These are phyloP conservation scores for Chytriomyces sp. DNA, from an alignment of 192 early-diverging fungal genomes.

Conservation along the genomic window DNA sequence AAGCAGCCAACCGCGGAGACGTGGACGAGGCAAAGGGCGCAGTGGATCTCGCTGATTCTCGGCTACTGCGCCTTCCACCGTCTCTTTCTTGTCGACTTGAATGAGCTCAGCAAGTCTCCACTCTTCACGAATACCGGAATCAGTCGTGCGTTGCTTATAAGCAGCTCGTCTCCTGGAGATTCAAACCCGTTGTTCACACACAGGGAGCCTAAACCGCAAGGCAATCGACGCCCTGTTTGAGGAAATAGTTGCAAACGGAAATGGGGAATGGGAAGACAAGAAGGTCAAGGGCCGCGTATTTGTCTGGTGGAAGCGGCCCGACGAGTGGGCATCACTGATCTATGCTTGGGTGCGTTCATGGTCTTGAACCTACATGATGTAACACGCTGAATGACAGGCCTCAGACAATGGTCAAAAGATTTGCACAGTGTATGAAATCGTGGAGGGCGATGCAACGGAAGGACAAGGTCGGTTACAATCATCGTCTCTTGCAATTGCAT, in stretches of 20 bases:
- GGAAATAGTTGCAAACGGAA: conserved; percentile 47
- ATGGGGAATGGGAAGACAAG: conserved; percentile 53
- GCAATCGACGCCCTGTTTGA: conserved; percentile 74
- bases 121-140: conserved; percentile 75
- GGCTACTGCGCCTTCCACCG: conserved; percentile 67
- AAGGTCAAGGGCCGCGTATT: conserved; percentile 58
- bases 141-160: conserved; percentile 46
- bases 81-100: conserved; percentile 66
- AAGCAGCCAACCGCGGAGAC: conserved; percentile 79
- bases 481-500: not conserved
- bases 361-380: not conserved
- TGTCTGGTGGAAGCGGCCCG: conserved; percentile 86
- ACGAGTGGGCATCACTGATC: conserved; percentile 85
- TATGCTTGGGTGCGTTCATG: conserved; percentile 73
- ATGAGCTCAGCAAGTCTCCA: conserved; percentile 49
- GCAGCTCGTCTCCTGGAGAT: not conserved
- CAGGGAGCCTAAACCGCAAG: conserved; percentile 63
- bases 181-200: not conserved
- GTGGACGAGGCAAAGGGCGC: conserved; percentile 77
- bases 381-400: conserved; percentile 46
- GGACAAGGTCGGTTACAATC: conserved; percentile 62
- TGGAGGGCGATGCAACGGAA: conserved; percentile 78
- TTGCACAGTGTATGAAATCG: conserved; percentile 85
- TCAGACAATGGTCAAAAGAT: conserved; percentile 75
- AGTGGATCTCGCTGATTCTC: conserved; percentile 81